phyloP scores from a whole-genome alignment of 1,284 basidiomycete species.

The Porphyrellus sp. region DNA sequence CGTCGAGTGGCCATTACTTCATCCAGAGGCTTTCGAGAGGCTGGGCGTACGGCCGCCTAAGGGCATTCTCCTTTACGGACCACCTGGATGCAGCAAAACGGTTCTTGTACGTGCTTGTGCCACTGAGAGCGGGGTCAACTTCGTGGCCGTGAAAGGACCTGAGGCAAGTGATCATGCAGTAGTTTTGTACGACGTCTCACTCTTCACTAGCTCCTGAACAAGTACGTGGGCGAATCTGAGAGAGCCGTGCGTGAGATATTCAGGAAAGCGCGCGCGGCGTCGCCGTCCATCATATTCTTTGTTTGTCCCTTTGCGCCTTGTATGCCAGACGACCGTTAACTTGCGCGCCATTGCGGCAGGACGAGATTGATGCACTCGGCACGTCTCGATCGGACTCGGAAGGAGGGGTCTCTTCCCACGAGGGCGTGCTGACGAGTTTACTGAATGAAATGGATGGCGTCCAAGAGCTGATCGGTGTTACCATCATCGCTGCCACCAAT shows the following conservation, averaged over 20 bases:
- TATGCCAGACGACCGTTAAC: not conserved
- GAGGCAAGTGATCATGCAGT: slow-evolving; percentile 55
- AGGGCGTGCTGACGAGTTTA: slow-evolving; percentile 89
- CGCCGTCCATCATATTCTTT: slow-evolving; percentile 96
- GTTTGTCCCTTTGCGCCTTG: slow-evolving; percentile 45
- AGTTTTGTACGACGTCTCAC: not conserved
- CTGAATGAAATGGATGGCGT: slow-evolving; percentile 99
- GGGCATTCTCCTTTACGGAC: slow-evolving; percentile 92
- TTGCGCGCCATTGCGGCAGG: slow-evolving; percentile 46
- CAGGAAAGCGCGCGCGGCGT: slow-evolving; percentile 88
- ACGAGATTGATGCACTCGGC: slow-evolving; percentile 96
- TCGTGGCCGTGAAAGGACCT: slow-evolving; percentile 96
- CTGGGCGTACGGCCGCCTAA: slow-evolving; percentile 88
- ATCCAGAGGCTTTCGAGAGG: slow-evolving; percentile 81
- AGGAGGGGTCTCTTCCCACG: slow-evolving; percentile 56
- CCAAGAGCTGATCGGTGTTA: slow-evolving; percentile 89
- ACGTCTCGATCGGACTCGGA: slow-evolving; percentile 68
- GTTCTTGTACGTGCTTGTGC: slow-evolving; percentile 92
- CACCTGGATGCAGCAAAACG: slow-evolving; percentile 97
- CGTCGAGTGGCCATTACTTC: slow-evolving; percentile 92
- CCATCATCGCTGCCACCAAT: slow-evolving; percentile 95
- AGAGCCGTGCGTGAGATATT: slow-evolving; percentile 94
- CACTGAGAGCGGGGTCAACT: slow-evolving; percentile 93
- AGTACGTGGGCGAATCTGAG: slow-evolving; percentile 98
- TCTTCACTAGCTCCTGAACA: slow-evolving; percentile 76